Evolutionary conservation across 768 basidiomycete genomes (phyloP).

Genomic region (Nidularia sp.): DNA sequence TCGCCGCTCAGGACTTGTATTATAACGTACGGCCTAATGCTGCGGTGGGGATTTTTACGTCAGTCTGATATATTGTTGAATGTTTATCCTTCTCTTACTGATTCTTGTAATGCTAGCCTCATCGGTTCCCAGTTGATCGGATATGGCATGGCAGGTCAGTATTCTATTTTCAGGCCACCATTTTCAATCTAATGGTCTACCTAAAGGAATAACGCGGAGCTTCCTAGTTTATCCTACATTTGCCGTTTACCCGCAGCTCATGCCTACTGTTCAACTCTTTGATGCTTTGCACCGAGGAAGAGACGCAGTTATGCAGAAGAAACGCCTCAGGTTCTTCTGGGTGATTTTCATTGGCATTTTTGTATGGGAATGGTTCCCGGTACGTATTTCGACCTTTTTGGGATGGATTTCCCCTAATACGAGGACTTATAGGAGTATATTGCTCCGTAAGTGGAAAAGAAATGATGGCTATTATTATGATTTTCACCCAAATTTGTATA

Average conservation of each 20-base stretch:
- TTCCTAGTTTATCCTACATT: conserved; percentile 48
- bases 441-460: conserved; percentile 7
- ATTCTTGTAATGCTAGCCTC: conserved; percentile 16
- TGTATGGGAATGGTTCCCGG: conserved; percentile 38
- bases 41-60: conserved; percentile 36
- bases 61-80: not conserved
- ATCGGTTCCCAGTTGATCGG: conserved; percentile 33
- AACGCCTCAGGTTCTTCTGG: conserved; percentile 39
- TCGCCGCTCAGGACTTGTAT: conserved; percentile 50
- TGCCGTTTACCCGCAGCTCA: conserved; percentile 34
- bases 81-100: not conserved
- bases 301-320: conserved; percentile 34
- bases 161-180: conserved; percentile 5
- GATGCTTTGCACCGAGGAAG: conserved; percentile 38
- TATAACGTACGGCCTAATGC: conserved; percentile 37
- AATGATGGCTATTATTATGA: not conserved
- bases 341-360: conserved; percentile 34
- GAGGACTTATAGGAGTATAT: conserved; percentile 12
- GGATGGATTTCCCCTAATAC: not conserved
- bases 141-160: conserved; percentile 28
- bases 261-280: conserved; percentile 37
- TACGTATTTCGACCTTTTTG: conserved; percentile 6
- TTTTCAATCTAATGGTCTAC: not conserved
- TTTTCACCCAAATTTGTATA: not conserved
- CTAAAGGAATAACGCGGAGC: conserved; percentile 25